Base-by-base conservation (phyloP, 208 protist genomes). In the Novymonas esmeraldas region DNA sequence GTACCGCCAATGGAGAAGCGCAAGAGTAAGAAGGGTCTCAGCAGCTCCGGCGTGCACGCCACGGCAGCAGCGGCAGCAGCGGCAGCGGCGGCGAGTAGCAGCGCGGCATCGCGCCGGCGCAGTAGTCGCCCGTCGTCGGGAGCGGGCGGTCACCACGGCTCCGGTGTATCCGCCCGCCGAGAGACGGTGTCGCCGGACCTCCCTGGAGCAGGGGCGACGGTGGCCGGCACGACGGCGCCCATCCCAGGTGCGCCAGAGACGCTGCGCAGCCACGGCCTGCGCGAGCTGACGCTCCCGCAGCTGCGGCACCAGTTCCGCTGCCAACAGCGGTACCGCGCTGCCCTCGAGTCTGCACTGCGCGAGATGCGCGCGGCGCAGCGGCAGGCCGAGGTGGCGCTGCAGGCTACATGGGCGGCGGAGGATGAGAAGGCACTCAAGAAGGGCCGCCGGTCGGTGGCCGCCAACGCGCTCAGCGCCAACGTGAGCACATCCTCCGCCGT, bases 291-390 rank as follows among this genome's bases (percentile, higher is more conserved):
- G 6, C 64, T 95, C 2, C 73, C 61, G 50, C 81, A 92, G 70
- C 80, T 95, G 13, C 81, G 84, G 5, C 65, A 73, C n/a, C 84
- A 90, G 57, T 85, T 93, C 48, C 51, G 73, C 9, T 81, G 84
- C 45, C 85, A 92, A 36, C 77, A 89, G 75, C 74, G 70, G 42
- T 82, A 87, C 64, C 81, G 82, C 3, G 45, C 48, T 26, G 84
- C 71, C 38, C 67, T 95, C 22, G 73, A 85, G 61, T 51, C 76
- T 34, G 64, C 81, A 18, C 14, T 87, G 48, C 51, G 54, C 20
- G 68, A 78, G 24, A 33, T 87, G 54, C 60, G 52, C 38, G 26
- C 31, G 71, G 50, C 70, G 20, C 84, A 78, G 72, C 64, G 68
- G 26, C 70, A 83, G 36, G 80, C 78, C 11, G 69, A 86, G 31